Percentiles rank a stretch among this genome's conserved stretches.
Evolutionary conservation across 768 basidiomycete species (phyloP).

Genomic region (Phaffia australis): DNA sequence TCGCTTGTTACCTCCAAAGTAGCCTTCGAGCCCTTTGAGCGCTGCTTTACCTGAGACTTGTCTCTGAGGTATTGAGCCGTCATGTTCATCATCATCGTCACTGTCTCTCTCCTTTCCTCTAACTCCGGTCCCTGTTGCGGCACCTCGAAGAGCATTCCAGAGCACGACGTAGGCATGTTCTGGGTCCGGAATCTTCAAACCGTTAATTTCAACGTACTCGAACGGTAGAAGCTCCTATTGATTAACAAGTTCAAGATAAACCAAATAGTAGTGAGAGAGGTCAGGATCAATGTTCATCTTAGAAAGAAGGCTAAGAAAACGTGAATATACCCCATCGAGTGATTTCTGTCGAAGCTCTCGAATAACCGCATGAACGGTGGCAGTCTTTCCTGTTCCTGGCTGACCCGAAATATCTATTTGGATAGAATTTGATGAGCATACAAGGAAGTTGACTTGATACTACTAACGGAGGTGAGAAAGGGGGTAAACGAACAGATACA

Average conservation of each 20-base stretch:
- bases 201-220: slow-evolving; percentile 95
- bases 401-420: slow-evolving; percentile 93
- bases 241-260: not conserved
- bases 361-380: slow-evolving; percentile 87
- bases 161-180: slow-evolving; percentile 81
- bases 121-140: slow-evolving; percentile 6
- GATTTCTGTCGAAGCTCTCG: slow-evolving; percentile 84
- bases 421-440: slow-evolving; percentile 45
- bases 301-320: not conserved
- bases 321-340: slow-evolving; percentile 52
- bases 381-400: slow-evolving; percentile 98
- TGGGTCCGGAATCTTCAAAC: slow-evolving; percentile 83
- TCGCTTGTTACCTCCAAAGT: slow-evolving; percentile 53
- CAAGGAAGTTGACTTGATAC: not conserved
- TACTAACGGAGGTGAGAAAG: not conserved
- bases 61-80: slow-evolving; percentile 33
- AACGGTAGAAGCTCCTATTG: slow-evolving; percentile 81
- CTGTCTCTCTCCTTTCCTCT: slow-evolving; percentile 6
- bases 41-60: slow-evolving; percentile 69
- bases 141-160: slow-evolving; percentile 85
- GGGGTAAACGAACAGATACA: slow-evolving; percentile 66
- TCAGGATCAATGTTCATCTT: not conserved
- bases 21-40: slow-evolving; percentile 59
- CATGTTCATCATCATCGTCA: not conserved
- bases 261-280: not conserved